phyloP scores from a whole-genome alignment of 208 protist genomes.

The Angomonas desouzai region DNA sequence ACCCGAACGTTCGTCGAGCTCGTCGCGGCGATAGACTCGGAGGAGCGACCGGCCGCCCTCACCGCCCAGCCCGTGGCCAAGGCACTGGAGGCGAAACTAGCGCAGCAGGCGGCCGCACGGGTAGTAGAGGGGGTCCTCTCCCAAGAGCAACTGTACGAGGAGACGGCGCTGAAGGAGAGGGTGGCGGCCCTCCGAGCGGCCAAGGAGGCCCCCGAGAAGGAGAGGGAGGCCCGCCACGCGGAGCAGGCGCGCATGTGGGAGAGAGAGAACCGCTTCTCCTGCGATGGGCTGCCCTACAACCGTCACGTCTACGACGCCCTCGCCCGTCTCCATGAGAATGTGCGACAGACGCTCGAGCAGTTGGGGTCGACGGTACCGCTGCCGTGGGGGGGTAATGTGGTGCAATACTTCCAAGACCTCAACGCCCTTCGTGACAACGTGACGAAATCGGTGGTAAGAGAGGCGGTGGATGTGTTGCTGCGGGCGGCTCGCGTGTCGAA shows the following conservation, averaged over 20 bases:
- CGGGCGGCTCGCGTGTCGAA: conserved; percentile 48
- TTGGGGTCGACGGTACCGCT: conserved; percentile 11
- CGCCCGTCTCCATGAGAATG: conserved; percentile 35
- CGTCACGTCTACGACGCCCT: conserved; percentile 58
- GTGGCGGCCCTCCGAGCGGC: conserved; percentile 21
- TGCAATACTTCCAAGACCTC: conserved; percentile 43
- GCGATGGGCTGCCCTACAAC: conserved; percentile 60
- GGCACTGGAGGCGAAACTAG: conserved; percentile 39
- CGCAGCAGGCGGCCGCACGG: conserved; percentile 33
- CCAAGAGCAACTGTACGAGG: conserved; percentile 34
- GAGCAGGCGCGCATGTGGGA: conserved; percentile 35
- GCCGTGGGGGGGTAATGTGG: conserved; percentile 44
- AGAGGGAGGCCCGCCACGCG: conserved; percentile 13
- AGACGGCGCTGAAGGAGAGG: conserved; percentile 42
- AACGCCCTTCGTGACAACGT: conserved; percentile 46
- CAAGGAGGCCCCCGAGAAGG: conserved; percentile 17
- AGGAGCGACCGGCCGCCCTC: conserved; percentile 14
- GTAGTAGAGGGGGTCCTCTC: conserved; percentile 35
- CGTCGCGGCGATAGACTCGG: conserved; percentile 34
- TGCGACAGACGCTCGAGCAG: conserved; percentile 24
- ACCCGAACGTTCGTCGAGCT: conserved; percentile 62
- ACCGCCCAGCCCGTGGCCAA: conserved; percentile 15
- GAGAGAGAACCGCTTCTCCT: conserved; percentile 31
- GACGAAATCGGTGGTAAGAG: conserved; percentile 38
- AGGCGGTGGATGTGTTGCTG: conserved; percentile 57